These are phyloP conservation scores for Myotisia sp. DNA, from an alignment of 2,329 filamentous ascomycete genomes.

Conservation along the genomic window DNA sequence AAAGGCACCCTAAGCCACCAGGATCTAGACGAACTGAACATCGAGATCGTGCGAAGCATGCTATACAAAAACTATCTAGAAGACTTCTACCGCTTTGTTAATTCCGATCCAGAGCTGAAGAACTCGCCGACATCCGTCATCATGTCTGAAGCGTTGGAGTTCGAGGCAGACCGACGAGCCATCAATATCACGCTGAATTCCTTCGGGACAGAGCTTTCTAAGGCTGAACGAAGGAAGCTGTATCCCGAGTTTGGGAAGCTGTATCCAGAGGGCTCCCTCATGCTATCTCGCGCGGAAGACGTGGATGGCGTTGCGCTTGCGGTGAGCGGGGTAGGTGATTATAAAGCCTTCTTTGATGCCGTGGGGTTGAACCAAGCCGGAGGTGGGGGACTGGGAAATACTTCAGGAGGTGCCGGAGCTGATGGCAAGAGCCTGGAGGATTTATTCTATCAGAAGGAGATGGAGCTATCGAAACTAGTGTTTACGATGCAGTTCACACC, in stretches of 20 bases:
- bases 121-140: constrained; percentile 83
- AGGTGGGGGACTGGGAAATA: no score
- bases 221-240: constrained; percentile 86
- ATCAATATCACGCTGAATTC: constrained; percentile 99
- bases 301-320: constrained; percentile 85
- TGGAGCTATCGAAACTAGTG: constrained; percentile 90
- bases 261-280: constrained; percentile 85
- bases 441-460: constrained; percentile 98
- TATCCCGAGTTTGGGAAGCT: constrained; percentile 85
- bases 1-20: constrained; percentile 92
- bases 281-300: constrained; percentile 90
- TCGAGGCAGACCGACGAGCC: constrained; percentile 87
- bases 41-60: constrained; percentile 96
- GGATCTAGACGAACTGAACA: constrained; percentile 95
- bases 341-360: constrained; percentile 91
- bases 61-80: constrained; percentile 99
- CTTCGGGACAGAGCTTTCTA: constrained; percentile 89
- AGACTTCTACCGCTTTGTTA: constrained; percentile 92
- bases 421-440: constrained; percentile 89
- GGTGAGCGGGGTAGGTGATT: constrained; percentile 83
- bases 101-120: constrained; percentile 68
- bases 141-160: constrained; percentile 91
- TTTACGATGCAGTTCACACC: constrained; percentile 95
- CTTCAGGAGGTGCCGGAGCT: constrained; percentile 61
- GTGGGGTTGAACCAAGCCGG: constrained; percentile 65